Conservation (phyloP, 345 rosid species). For the Melaleuca alternifolia region DNA sequence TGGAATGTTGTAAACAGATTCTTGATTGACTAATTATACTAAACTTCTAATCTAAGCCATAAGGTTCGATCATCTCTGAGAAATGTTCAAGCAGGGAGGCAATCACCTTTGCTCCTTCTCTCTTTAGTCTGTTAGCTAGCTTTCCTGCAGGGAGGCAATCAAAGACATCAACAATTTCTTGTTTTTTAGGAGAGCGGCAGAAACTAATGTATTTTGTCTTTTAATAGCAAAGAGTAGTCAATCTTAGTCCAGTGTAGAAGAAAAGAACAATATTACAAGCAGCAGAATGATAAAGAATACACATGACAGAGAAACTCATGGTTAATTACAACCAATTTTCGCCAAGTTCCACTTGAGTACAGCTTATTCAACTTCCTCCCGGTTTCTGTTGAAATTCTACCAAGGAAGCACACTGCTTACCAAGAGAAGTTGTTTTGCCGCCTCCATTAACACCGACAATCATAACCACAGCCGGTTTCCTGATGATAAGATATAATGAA, state of each 20-base stretch:
- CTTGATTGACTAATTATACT: background rate
- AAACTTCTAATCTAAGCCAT: background rate
- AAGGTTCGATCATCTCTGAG: background rate
- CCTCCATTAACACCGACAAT: conserved; percentile 94
- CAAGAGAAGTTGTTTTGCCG: conserved; percentile 97
- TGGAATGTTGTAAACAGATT: background rate
- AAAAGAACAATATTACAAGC: background rate
- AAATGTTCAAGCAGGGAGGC: background rate
- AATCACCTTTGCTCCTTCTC: conserved; percentile 73
- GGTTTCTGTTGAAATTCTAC: background rate
- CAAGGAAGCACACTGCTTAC: conserved; percentile 21
- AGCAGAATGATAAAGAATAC: background rate
- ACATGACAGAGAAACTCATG: background rate
- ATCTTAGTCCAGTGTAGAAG: background rate
- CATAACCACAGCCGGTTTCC: conserved; percentile 91
- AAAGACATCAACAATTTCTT: background rate
- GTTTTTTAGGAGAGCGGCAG: background rate
- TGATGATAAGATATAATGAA: conserved; percentile 12
- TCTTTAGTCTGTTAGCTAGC: conserved; percentile 82
- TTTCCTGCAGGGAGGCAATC: conserved; percentile 48
- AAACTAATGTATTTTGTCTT: background rate
- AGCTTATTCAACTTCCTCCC: background rate
- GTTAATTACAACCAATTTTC: background rate
- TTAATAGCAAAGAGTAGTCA: background rate
- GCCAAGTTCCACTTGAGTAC: background rate